Evolutionary conservation across 2,329 filamentous ascomycete genomes (phyloP).

Genomic region (Monosporascus sp.): DNA sequence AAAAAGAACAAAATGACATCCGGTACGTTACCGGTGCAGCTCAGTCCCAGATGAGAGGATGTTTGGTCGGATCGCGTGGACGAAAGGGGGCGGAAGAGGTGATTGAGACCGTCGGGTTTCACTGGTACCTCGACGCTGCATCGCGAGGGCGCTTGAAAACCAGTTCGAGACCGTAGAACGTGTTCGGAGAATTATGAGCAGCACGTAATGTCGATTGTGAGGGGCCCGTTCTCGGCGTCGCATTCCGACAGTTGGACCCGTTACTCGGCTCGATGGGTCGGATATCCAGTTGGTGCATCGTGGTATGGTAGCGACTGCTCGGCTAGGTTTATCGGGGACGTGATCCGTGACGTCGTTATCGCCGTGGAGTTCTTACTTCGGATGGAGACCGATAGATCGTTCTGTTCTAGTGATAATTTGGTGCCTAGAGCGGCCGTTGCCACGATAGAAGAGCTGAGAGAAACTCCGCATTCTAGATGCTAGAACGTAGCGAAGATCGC

Average conservation of each 20-base stretch:
- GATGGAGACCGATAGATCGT: too few species aligned
- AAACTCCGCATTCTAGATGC: too few species aligned
- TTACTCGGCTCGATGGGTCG: background rate
- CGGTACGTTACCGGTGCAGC: too few species aligned
- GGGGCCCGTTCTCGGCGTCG: background rate
- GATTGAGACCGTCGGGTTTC: background rate
- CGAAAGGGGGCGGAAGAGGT: too few species aligned
- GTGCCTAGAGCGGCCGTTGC: too few species aligned
- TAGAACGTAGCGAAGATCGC: too few species aligned
- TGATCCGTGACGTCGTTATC: background rate
- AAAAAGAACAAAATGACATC: background rate
- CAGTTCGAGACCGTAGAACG: background rate
- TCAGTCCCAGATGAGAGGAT: too few species aligned
- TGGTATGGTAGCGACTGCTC: background rate
- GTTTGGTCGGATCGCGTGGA: too few species aligned
- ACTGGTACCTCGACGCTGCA: background rate
- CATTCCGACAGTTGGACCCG: background rate
- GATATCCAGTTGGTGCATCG: background rate
- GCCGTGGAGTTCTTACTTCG: background rate
- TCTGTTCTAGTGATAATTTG: too few species aligned
- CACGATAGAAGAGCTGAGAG: too few species aligned
- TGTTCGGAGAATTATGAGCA: background rate
- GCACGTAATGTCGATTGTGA: background rate
- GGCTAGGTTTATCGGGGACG: background rate
- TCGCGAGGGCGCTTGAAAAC: background rate